These are phyloP conservation scores for Exophiala phaeomuriformis DNA, from an alignment of 2,329 filamentous ascomycete species.

Conservation along the genomic window DNA sequence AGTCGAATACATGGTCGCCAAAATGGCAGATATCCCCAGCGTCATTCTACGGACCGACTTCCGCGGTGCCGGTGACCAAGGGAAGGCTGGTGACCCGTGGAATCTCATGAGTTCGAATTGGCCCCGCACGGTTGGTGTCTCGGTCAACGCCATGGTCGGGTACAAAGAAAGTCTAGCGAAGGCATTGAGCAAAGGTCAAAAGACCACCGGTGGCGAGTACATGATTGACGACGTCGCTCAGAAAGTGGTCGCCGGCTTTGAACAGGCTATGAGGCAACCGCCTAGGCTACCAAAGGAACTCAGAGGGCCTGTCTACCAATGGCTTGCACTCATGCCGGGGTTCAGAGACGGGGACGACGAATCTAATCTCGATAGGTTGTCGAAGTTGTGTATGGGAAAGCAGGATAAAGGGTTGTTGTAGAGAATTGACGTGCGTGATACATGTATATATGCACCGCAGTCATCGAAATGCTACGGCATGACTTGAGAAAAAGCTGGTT, in stretches of 20 bases:
- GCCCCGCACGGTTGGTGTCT: conserved; percentile 23
- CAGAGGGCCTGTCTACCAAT: conserved; percentile 25
- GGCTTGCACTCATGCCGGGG: conserved; percentile 27
- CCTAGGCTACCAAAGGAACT: conserved; percentile 22
- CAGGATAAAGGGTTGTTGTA: conserved; percentile 20
- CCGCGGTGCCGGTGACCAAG: conserved; percentile 25
- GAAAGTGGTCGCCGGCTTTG: conserved; percentile 23
- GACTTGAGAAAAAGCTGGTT: no score
- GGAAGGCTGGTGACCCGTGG: conserved; percentile 21
- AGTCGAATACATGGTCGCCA: conserved; percentile 27
- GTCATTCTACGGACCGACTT: conserved; percentile 27
- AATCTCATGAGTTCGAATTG: conserved; percentile 27
- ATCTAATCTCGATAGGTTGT: conserved; percentile 10
- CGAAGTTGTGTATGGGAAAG: conserved; percentile 21
- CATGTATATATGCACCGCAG: no score
- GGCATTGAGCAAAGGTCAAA: conserved; percentile 1
- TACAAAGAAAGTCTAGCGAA: conserved; percentile 23
- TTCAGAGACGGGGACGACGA: conserved; percentile 19
- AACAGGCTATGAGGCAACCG: conserved; percentile 20
- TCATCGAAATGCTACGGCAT: no score
- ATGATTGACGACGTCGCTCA: conserved; percentile 21
- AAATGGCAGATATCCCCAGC: conserved; percentile 27
- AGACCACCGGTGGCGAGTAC: conserved; percentile 7
- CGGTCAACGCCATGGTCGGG: conserved; percentile 22
- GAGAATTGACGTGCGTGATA: neutral